A percentile compares a stretch with the other conserved stretches of the same genome.
These are phyloP conservation scores for Pseudozyma flocculosa DNA, from an alignment of 1,284 basidiomycete species.

Conservation along the genomic window DNA sequence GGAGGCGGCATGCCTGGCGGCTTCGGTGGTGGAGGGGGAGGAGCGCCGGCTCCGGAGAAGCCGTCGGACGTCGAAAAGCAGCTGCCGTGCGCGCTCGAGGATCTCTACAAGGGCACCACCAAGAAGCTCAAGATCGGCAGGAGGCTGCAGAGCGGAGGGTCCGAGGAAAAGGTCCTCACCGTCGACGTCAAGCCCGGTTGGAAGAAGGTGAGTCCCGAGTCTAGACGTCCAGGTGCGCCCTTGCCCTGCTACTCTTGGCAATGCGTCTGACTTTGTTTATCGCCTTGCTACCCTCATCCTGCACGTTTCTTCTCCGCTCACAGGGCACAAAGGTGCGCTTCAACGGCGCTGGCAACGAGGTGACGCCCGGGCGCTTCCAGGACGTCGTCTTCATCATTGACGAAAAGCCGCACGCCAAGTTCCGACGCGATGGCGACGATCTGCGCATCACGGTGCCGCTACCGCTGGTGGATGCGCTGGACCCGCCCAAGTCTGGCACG, in stretches of 20 bases:
- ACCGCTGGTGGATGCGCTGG: slow-evolving; percentile 49
- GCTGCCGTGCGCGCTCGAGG: slow-evolving; percentile 81
- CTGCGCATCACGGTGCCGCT: slow-evolving; percentile 40
- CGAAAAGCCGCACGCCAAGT: slow-evolving; percentile 51
- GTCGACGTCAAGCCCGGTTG: slow-evolving; percentile 57
- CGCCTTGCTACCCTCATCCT: too few species aligned
- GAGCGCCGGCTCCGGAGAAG: slow-evolving; percentile 14
- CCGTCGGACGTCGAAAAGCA: slow-evolving; percentile 75
- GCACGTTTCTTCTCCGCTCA: too few species aligned
- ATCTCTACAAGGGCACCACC: slow-evolving; percentile 82
- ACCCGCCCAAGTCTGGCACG: slow-evolving; percentile 47
- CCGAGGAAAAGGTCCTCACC: slow-evolving; percentile 81
- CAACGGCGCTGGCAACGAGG: slow-evolving; percentile 52
- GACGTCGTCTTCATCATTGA: slow-evolving; percentile 57
- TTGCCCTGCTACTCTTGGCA: too few species aligned
- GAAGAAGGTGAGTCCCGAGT: slow-evolving; percentile 36
- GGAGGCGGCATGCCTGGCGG: slow-evolving; percentile 33
- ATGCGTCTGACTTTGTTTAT: neutral
- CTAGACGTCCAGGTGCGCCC: neutral
- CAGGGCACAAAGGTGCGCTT: slow-evolving; percentile 57
- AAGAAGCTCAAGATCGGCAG: slow-evolving; percentile 89
- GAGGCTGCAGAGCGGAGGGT: slow-evolving; percentile 69
- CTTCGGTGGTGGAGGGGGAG: too few species aligned
- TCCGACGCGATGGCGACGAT: slow-evolving; percentile 53
- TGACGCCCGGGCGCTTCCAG: slow-evolving; percentile 41